These are phyloP conservation scores for Epichloe sylvatica DNA, from an alignment of 2,329 filamentous ascomycete species.

Conservation along the genomic window DNA sequence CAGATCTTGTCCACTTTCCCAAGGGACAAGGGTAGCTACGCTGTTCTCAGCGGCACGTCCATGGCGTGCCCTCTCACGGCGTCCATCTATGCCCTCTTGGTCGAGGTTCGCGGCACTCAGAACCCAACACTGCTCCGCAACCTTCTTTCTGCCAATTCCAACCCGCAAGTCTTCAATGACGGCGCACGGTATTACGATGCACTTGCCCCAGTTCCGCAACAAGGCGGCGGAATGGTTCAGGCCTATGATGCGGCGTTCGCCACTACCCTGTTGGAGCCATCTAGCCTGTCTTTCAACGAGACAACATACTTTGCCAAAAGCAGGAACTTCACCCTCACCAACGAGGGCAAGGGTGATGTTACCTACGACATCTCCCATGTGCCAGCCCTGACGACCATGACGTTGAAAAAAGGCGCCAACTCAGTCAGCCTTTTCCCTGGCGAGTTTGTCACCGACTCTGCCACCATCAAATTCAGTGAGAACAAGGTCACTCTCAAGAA, in stretches of 20 bases:
- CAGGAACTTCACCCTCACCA: constrained; percentile 35
- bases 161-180: constrained; percentile 29
- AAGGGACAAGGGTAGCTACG: constrained; percentile 21
- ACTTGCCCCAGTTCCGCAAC: constrained; percentile 39
- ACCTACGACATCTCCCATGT: constrained; percentile 36
- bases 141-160: constrained; percentile 26
- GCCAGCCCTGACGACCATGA: constrained; percentile 36
- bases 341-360: constrained; percentile 31
- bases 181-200: constrained; percentile 15
- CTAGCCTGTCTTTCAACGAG: constrained; percentile 45
- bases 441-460: constrained; percentile 23
- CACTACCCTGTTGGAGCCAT: constrained; percentile 34
- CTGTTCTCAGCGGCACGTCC: constrained; percentile 31
- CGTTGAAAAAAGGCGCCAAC: constrained; percentile 18
- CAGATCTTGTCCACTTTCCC: constrained; percentile 33
- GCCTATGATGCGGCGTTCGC: constrained; percentile 40
- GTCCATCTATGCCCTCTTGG: constrained; percentile 24
- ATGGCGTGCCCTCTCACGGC: constrained; percentile 32
- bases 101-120: constrained; percentile 28
- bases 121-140: constrained; percentile 30
- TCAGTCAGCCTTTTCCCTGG: constrained; percentile 26
- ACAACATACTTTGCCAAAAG: constrained; percentile 21
- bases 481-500: background rate
- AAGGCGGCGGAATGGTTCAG: constrained; percentile 32
- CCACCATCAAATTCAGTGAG: constrained; percentile 10